Base-by-base conservation (phyloP, 2,329 filamentous ascomycete genomes). In the Aspergillus tanneri region DNA sequence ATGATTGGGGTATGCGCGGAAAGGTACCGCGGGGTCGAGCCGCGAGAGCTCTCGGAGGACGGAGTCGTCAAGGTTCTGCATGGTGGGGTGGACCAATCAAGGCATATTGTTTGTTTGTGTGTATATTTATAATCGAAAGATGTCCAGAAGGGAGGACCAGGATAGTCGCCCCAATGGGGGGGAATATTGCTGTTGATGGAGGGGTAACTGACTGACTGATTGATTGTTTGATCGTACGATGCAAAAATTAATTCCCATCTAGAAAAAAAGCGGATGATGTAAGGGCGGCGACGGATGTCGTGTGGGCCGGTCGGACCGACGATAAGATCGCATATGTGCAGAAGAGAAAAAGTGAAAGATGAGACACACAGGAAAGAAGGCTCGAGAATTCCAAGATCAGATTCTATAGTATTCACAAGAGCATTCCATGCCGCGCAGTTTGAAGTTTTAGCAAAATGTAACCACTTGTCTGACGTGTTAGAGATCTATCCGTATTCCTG, bases 1-100 rank as follows among this genome's bases (percentile, higher is more conserved):
- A 69, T 97, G 85, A 44, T 81, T 76, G 50, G 80, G 75, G 49
- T 78, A 79, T 5, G 88, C 88, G 67, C 86, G 87, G 74, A 97
- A 96, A 35, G 90, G 83, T 30, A 93, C 71, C 49, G 75, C 70
- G 57, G 81, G 77, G 61, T 85, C 77, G 65, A 82, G 77, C 54
- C 75, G 77, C 25, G 76, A 73, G 53, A 86, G 73, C 66, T 86
- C 83, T 52, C 73, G 71, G 49, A 72, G 58, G 54, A 84, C 69
- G 50, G 65, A 55, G 58, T 72, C 68, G 61, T 80, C 74, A 64
- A 75, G 69, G 42, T 38, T 58, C 39, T 52, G 49, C 46, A 48
- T 48, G 6, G n/a, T 35, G 16, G 19, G 19, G 10, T 21, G 14
- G 43, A 25, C 28, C 42, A 46, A 28, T 40, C 47, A 50, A 50